Evolutionary conservation across 176 grass and related monocot species (phyloP).

Genomic region (Neostapfia colusana): DNA sequence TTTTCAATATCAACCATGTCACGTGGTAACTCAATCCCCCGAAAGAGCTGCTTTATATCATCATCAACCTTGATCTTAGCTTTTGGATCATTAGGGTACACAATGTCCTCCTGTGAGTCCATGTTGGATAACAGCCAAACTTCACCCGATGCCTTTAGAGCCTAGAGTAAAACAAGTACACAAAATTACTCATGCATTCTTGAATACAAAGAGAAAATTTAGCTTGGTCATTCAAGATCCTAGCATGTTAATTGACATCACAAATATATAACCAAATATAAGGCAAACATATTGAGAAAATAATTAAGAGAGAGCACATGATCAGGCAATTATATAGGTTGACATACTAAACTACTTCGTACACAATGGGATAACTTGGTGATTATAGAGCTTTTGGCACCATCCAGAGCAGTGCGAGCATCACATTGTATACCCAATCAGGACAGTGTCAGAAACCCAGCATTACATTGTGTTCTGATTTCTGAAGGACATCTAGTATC

Average conservation of each 20-base stretch:
- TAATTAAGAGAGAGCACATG: not conserved
- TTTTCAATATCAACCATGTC: slow-evolving; percentile 87
- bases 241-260: not conserved
- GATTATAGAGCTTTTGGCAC: not conserved
- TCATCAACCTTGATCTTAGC: slow-evolving; percentile 70
- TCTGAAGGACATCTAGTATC: not conserved
- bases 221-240: not conserved
- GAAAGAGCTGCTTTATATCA: slow-evolving; percentile 73
- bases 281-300: not conserved
- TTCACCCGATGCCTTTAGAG: slow-evolving; percentile 63
- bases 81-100: slow-evolving; percentile 86
- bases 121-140: slow-evolving; percentile 87
- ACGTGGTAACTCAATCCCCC: slow-evolving; percentile 61
- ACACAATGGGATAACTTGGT: not conserved
- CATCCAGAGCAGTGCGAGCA: not conserved
- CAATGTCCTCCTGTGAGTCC: slow-evolving; percentile 92
- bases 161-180: slow-evolving; percentile 43
- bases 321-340: too few relatives aligned
- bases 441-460: too few relatives aligned
- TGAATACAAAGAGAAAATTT: not conserved
- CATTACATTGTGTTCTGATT: not conserved
- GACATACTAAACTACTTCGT: not conserved
- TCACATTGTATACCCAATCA: too few relatives aligned
- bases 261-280: not conserved
- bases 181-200: not conserved